A percentile compares a stretch with the other conserved stretches of the same genome.
phyloP scores from a whole-genome alignment of 2,329 filamentous ascomycete species.

The Fusarium xyrophilum region DNA sequence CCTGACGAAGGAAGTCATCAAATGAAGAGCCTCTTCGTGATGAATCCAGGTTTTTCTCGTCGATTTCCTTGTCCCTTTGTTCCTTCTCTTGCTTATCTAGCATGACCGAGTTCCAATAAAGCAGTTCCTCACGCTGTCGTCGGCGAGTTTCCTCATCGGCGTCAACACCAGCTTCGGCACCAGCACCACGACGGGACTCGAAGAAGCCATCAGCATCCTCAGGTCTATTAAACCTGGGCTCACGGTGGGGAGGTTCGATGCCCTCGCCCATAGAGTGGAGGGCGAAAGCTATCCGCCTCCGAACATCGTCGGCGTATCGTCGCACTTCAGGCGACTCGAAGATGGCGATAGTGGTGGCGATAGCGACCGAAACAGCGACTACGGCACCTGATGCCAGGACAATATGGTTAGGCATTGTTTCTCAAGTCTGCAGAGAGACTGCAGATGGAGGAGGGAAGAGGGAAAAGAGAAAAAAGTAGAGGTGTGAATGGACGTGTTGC shows the following conservation, averaged over 20 bases:
- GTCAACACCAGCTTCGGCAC: conserved; percentile 59
- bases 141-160: conserved; percentile 68
- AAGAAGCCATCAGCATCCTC: conserved; percentile 71
- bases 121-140: conserved; percentile 68
- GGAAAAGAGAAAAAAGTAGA: neutral
- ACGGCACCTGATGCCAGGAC: conserved; percentile 63
- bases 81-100: conserved; percentile 55
- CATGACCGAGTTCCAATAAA: conserved; percentile 69
- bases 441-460: conserved; percentile 8
- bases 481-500: neutral
- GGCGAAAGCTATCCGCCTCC: conserved; percentile 66
- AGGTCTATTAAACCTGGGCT: conserved; percentile 69
- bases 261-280: conserved; percentile 66
- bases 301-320: conserved; percentile 66
- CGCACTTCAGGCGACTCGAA: conserved; percentile 71
- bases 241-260: conserved; percentile 56
- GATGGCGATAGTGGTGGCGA: conserved; percentile 65
- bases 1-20: conserved; percentile 65
- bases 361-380: conserved; percentile 63
- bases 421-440: conserved; percentile 10
- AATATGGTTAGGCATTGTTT: conserved; percentile 63
- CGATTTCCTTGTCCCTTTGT: conserved; percentile 29
- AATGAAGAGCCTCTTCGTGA: conserved; percentile 54
- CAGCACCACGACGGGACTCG: conserved; percentile 54
- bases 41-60: conserved; percentile 1